These are phyloP conservation scores for Hyphochytrium catenoides DNA, from an alignment of 352 stramenopile species.

Conservation along the genomic window DNA sequence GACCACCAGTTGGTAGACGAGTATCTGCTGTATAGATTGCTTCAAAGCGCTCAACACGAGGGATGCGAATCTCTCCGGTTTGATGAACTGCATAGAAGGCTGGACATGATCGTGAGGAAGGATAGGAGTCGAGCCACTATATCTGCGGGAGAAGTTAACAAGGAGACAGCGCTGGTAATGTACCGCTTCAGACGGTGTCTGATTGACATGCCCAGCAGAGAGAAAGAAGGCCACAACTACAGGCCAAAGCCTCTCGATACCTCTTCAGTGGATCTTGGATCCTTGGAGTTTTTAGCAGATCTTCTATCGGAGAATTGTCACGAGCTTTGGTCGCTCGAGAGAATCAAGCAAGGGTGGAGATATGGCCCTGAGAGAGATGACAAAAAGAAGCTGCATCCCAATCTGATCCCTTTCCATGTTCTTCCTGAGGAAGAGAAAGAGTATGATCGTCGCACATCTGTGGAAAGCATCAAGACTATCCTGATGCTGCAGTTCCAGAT, in stretches of 20 bases:
- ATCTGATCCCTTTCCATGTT: conserved; percentile 49
- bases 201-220: conserved; percentile 60
- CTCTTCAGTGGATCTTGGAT: conserved; percentile 29
- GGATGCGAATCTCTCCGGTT: conserved; percentile 41
- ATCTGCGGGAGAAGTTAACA: conserved; percentile 35
- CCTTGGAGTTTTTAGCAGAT: conserved; percentile 36
- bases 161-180: conserved; percentile 55
- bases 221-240: conserved; percentile 66
- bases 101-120: conserved; percentile 51
- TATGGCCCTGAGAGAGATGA: conserved; percentile 42
- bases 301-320: conserved; percentile 48
- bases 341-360: conserved; percentile 52
- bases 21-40: conserved; percentile 48
- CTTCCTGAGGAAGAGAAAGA: conserved; percentile 47
- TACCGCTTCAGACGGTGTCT: conserved; percentile 60
- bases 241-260: conserved; percentile 55
- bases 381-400: conserved; percentile 37
- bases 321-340: conserved; percentile 56
- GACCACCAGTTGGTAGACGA: conserved; percentile 46
- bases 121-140: conserved; percentile 35
- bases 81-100: conserved; percentile 54
- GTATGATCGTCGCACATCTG: conserved; percentile 56
- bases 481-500: conserved; percentile 65
- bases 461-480: conserved; percentile 64
- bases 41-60: conserved; percentile 39